Evolutionary conservation across 2,329 filamentous ascomycete genomes (phyloP), one percentile per base, ranked within the genome.

Genomic region (Magnaporthiopsis rhizophila): DNA sequence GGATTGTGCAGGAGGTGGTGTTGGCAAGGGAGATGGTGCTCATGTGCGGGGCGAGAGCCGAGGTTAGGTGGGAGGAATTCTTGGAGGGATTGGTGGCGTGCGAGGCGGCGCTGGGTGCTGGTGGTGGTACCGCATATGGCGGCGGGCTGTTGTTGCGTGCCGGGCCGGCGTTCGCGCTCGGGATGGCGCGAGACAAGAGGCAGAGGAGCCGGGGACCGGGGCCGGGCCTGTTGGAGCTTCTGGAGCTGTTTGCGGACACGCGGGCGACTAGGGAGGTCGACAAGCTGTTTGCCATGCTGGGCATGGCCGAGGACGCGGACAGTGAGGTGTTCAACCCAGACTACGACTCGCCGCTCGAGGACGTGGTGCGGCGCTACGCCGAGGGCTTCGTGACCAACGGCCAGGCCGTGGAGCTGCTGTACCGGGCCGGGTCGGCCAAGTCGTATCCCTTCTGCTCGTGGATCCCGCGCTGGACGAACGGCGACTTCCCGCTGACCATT

Each of bases 391-490:
- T 18, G 6, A n/a, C 13, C 21, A 24, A 15, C n/a, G 56, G 56
- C 13, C n/a, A 58, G n/a, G 56, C 26, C n/a, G 3, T 58, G n/a
- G 56, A 58, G 56, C 21, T 58, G n/a, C 56, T 58, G n/a, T 58
- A 58, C 56, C 56, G 56, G 1, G 56, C 56, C 6, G 56, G 56
- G 7, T 11, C 9, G 18, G 11, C 56, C 6, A 58, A 58, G 56
- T 58, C 56, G 56, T 58, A 58, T 15, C 9, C n/a, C 56, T 58
- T 58, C 56, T 58, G n/a, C n/a, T 58, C 56, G 6, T 58, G 56
- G 56, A 58, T 58, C 56, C 56, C 56, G n/a, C n/a, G n/a, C 56
- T 58, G 56, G 56, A 58, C 56, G 56, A 26, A n/a, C n/a, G 26
- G 56, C 6, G 56, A 58, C 56, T 58, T 12, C 56, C 56, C 56